phyloP scores from a whole-genome alignment of 352 stramenopile genomes.

The Pythium utonaiense region DNA sequence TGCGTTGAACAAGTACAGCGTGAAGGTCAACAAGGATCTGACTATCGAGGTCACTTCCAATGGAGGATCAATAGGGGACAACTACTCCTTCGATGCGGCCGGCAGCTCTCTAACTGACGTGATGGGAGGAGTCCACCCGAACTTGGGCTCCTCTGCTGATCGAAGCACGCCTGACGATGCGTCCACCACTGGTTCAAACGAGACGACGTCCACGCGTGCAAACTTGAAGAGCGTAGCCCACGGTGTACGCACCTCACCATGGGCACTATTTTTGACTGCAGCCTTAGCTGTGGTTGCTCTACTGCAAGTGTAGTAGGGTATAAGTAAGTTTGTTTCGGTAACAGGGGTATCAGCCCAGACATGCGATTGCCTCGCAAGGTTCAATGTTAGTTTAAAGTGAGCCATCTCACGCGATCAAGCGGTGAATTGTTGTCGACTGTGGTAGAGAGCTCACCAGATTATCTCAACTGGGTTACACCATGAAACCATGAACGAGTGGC shows the following conservation, averaged over 20 bases:
- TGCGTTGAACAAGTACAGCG: slow-evolving; percentile 24
- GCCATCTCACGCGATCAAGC: neutral
- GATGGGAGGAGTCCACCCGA: neutral
- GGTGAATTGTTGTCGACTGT: neutral
- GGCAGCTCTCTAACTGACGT: neutral
- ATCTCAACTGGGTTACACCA: neutral
- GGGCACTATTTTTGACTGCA: neutral
- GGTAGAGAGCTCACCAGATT: too few species aligned
- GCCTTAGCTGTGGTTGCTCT: neutral
- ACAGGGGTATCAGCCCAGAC: too few species aligned
- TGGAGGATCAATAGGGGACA: neutral
- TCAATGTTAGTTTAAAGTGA: neutral
- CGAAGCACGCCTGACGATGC: neutral
- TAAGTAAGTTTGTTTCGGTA: too few species aligned
- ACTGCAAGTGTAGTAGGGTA: neutral
- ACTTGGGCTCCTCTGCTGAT: neutral
- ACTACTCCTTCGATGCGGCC: neutral
- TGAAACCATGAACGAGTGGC: too few species aligned
- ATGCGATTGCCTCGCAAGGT: too few species aligned
- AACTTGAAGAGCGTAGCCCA: neutral
- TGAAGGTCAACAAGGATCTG: slow-evolving; percentile 33
- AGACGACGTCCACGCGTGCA: neutral
- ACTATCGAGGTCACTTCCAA: slow-evolving; percentile 29
- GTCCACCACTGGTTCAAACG: neutral
- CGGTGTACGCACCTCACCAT: neutral